phyloP scores from a whole-genome alignment of 2,329 filamentous ascomycete species.

The Trichoderma arundinaceum region DNA sequence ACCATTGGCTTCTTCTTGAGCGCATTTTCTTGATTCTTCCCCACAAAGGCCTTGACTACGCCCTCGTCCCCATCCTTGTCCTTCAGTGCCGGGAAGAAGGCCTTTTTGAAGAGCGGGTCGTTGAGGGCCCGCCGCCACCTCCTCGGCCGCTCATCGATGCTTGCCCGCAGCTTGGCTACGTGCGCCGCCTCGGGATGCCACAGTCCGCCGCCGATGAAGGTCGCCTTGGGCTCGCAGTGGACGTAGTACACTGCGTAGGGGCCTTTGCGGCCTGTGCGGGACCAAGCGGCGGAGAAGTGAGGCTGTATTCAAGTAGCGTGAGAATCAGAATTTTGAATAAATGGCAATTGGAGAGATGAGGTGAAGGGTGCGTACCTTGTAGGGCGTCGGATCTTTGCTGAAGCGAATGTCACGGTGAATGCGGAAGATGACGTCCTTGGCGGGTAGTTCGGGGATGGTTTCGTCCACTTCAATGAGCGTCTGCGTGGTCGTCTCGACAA shows the following conservation, averaged over 20 bases:
- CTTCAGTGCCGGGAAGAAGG: constrained; percentile 62
- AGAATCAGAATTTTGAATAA: background rate
- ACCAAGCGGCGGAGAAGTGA: constrained; percentile 85
- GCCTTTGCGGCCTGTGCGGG: constrained; percentile 83
- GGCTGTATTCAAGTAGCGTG: constrained; percentile 55
- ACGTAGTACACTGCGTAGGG: constrained; percentile 89
- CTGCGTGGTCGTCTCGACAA: constrained; percentile 73
- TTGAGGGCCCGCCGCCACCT: constrained; percentile 72
- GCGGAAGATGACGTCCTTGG: constrained; percentile 85
- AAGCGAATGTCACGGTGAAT: constrained; percentile 89
- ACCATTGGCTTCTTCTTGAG: constrained; percentile 89
- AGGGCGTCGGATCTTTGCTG: constrained; percentile 81
- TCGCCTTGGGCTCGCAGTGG: constrained; percentile 74
- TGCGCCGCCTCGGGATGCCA: constrained; percentile 76
- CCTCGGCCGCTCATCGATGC: constrained; percentile 75
- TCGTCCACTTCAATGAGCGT: constrained; percentile 75
- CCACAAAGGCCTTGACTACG: constrained; percentile 71
- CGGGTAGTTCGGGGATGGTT: constrained; percentile 83
- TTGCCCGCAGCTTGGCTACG: constrained; percentile 70
- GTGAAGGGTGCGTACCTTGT: constrained; percentile 67
- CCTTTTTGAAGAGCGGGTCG: constrained; percentile 63
- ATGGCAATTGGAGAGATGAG: background rate
- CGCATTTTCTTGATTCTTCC: constrained; percentile 72
- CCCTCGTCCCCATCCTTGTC: constrained; percentile 51
- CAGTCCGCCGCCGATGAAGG: constrained; percentile 79